Base-by-base conservation (phyloP, 2,329 filamentous ascomycete genomes). In the Leptographium wingfieldii region DNA sequence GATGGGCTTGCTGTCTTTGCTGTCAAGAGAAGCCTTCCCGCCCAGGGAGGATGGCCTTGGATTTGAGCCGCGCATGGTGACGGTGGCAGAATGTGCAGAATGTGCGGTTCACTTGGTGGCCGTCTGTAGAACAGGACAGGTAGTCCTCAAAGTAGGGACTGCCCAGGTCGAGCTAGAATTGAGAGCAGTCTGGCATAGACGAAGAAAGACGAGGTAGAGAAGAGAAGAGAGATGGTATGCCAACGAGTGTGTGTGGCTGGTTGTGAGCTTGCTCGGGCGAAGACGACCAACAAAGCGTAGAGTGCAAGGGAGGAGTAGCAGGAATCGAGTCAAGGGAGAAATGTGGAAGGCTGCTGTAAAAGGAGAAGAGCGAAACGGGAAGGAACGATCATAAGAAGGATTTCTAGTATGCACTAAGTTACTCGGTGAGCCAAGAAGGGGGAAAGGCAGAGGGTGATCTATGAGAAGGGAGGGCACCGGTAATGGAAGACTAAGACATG, bases 1-100 rank as follows among this genome's bases (percentile, higher is more conserved):
- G n/a, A 60, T 55, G n/a, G 58, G 59, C 54, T 62, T 64, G 16
- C 43, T 56, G 3, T 12, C 22, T 16, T 11, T 33, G 12, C 6
- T 31, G 31, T 14, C 27, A 56, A 53, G 22, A 22, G 29, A 25
- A 56, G 19, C 3, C 56, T 33, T 53, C 48, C 43, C 48, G 3
- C 33, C 11, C 6, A 19, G 48, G 49, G 35, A 40, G 25, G 57
- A 27, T 1, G 5, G 5, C 33, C 57, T 19, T 46, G 49, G 16
- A 27, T 2, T 43, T 25, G 49, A 29, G 7, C 16, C 12, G 11
- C 57, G 35, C 53, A 59, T 59, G n/a, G 6, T 52, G 58, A 33
- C 7, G 31, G 5, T 10, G 16, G 46, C 14, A 4, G 11, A 38
- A 22, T 7, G 33, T 43, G 10, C 19, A 5, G 27, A 55, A n/a